Conservation (phyloP, 129 eudicot species). For the Scalesia atractyloides region DNA sequence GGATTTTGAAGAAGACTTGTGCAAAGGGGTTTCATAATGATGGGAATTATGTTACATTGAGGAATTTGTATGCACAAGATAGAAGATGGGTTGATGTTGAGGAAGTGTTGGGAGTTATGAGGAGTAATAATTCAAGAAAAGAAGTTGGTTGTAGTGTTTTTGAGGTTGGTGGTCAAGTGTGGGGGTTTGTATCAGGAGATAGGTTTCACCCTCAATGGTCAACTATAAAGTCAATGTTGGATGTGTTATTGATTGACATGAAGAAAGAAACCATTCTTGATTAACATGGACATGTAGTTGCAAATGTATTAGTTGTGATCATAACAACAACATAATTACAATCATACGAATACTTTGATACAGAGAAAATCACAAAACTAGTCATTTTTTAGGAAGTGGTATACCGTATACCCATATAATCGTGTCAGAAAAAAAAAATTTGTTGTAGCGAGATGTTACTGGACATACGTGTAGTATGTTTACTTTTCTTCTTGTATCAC, state of each 20-base stretch:
- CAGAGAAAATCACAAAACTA: too few species aligned
- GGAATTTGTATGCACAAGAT: conserved; percentile 73
- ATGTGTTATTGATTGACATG: conserved; percentile 55
- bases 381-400: too few species aligned
- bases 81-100: conserved; percentile 87
- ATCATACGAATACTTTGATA: too few species aligned
- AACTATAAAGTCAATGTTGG: conserved; percentile 39
- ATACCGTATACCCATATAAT: too few species aligned
- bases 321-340: too few species aligned
- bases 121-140: conserved; percentile 59
- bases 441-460: too few species aligned
- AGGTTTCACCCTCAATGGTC: conserved; percentile 51
- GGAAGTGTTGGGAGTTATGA: conserved; percentile 59
- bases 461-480: too few species aligned
- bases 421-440: too few species aligned
- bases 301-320: too few species aligned
- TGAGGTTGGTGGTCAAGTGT: conserved; percentile 52
- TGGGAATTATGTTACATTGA: conserved; percentile 63
- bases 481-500: too few species aligned
- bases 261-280: conserved; percentile 18
- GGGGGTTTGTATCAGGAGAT: conserved; percentile 74
- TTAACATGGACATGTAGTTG: too few species aligned
- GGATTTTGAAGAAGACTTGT: conserved; percentile 45
- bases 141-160: conserved; percentile 76
- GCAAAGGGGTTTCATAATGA: conserved; percentile 48